Evolutionary conservation across 2,329 filamentous ascomycete genomes (phyloP).

Genomic region (Cytospora paraplurivora): DNA sequence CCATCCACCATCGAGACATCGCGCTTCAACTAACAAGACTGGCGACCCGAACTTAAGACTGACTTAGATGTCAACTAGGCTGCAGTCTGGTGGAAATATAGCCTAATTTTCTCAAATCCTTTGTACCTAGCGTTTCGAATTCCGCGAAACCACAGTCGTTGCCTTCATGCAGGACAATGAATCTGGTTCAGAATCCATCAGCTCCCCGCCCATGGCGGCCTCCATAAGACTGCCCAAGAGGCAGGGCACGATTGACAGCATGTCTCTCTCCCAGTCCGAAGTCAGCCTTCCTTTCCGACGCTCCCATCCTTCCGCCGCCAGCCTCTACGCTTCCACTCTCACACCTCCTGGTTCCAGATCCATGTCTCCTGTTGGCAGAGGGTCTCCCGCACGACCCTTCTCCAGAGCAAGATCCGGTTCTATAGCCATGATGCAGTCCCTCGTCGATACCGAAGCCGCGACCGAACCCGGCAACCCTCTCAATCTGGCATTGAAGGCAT

Average conservation of each 20-base stretch:
- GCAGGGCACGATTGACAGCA: conserved; percentile 55
- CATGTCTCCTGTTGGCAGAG: conserved; percentile 65
- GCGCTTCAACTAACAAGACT: neutral
- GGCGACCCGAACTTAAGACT: neutral
- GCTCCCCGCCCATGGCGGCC: conserved; percentile 64
- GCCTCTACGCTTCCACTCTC: conserved; percentile 66
- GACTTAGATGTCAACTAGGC: neutral
- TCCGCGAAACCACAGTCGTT: conserved; percentile 10
- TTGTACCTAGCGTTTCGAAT: neutral
- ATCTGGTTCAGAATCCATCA: conserved; percentile 26
- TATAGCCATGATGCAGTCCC: conserved; percentile 44
- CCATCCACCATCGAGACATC: neutral
- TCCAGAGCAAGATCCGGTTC: conserved; percentile 61
- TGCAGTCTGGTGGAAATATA: neutral
- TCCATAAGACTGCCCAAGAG: conserved; percentile 61
- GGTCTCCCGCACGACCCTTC: conserved; percentile 58
- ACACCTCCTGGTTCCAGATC: conserved; percentile 70
- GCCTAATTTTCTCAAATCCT: neutral
- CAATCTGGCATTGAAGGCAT: conserved; percentile 75
- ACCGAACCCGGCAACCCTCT: conserved; percentile 57
- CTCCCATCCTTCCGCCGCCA: conserved; percentile 60
- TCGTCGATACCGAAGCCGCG: conserved; percentile 46
- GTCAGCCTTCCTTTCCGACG: conserved; percentile 55
- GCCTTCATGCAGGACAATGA: conserved; percentile 30
- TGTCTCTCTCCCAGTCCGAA: conserved; percentile 52